Evolutionary conservation across 2,329 filamentous ascomycete genomes (phyloP).

Genomic region (Clonostachys sp.): DNA sequence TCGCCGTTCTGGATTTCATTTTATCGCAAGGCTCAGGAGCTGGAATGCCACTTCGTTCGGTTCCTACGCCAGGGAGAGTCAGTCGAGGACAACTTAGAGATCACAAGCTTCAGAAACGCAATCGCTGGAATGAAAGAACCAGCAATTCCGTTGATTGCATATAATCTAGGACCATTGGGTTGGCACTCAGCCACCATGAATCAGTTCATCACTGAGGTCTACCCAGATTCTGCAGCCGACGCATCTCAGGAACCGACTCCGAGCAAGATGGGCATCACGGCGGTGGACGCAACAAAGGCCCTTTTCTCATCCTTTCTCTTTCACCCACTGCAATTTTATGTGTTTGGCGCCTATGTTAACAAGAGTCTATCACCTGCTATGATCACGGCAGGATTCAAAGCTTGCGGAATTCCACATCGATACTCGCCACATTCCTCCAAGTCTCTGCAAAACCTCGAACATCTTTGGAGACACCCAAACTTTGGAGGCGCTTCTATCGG

Average conservation of each 20-base stretch:
- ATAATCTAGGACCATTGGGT: conserved; percentile 60
- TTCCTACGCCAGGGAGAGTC: conserved; percentile 52
- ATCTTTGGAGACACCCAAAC: background rate
- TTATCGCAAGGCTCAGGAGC: conserved; percentile 37
- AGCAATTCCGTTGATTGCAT: conserved; percentile 53
- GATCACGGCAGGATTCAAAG: conserved; percentile 63
- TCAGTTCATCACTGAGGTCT: conserved; percentile 60
- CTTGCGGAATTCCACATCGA: conserved; percentile 76
- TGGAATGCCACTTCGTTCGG: conserved; percentile 61
- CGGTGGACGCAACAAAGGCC: conserved; percentile 35
- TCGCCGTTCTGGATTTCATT: background rate
- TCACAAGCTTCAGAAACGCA: conserved; percentile 48
- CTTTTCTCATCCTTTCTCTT: conserved; percentile 63
- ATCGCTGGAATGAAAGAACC: conserved; percentile 26
- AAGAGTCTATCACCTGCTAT: conserved; percentile 19
- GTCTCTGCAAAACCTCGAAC: conserved; percentile 11
- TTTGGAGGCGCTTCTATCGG: background rate
- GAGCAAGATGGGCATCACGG: no score
- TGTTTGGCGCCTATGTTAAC: conserved; percentile 60
- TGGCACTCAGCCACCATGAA: conserved; percentile 30
- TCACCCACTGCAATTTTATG: conserved; percentile 65
- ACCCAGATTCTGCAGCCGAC: conserved; percentile 11
- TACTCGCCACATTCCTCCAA: conserved; percentile 60
- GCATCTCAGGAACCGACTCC: no score
- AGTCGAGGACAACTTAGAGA: conserved; percentile 59